These are phyloP conservation scores for Geotrichum citri-aurantii DNA, from an alignment of 1,139 yeast species.

Conservation along the genomic window DNA sequence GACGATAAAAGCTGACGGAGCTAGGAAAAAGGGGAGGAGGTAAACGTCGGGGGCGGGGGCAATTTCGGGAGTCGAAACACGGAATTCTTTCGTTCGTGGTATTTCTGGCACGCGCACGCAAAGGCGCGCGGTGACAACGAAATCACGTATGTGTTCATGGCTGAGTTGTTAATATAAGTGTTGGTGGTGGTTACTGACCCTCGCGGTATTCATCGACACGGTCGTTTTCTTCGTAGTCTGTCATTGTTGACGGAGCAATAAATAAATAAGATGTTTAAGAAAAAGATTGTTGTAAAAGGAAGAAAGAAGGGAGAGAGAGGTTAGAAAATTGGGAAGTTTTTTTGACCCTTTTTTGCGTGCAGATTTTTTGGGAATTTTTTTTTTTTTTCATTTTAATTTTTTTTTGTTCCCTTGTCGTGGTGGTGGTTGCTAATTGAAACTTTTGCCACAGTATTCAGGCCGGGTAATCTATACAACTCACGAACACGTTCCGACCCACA, in stretches of 20 bases:
- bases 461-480: background rate
- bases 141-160: background rate
- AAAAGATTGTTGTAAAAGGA: background rate
- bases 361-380: background rate
- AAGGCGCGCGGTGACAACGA: background rate
- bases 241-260: slow-evolving; percentile 8
- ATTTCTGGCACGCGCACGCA: background rate
- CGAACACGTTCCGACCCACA: background rate
- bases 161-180: background rate
- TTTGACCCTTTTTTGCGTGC: background rate
- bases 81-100: background rate
- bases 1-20: background rate
- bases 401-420: background rate
- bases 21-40: background rate
- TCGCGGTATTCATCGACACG: slow-evolving; percentile 20
- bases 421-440: background rate
- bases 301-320: background rate
- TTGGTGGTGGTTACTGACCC: slow-evolving; percentile 15
- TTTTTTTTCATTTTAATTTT: background rate
- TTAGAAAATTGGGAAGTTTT: background rate
- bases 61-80: background rate
- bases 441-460: background rate
- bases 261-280: background rate
- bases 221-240: slow-evolving; percentile 20
- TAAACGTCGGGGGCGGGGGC: background rate